A percentile compares a stretch with the other conserved stretches of the same genome.
Conservation (phyloP, 2,329 filamentous ascomycete species). For the Cladosporium austrohemisphaericum region DNA sequence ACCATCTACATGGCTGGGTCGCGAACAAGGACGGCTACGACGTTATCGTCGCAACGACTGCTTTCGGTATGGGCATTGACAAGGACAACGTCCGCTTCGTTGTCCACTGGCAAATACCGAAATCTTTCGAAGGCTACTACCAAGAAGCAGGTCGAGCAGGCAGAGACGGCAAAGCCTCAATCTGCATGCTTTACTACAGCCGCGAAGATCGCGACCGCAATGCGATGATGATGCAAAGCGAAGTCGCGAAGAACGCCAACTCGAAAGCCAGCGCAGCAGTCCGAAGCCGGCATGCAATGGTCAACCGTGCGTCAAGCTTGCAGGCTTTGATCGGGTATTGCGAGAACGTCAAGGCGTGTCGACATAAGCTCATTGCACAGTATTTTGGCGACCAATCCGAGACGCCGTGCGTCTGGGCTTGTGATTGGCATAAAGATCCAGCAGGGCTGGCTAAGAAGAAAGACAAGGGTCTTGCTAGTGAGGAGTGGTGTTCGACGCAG, state of each 20-base stretch:
- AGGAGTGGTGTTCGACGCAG: conserved; percentile 50
- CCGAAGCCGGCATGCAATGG: conserved; percentile 39
- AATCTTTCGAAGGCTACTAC: conserved; percentile 93
- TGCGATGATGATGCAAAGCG: conserved; percentile 49
- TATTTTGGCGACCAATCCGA: conserved; percentile 66
- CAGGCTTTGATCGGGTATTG: conserved; percentile 71
- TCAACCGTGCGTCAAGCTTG: conserved; percentile 42
- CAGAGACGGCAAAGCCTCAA: conserved; percentile 79
- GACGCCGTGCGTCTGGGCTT: conserved; percentile 44
- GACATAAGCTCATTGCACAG: conserved; percentile 69
- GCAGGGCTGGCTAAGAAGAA: conserved; percentile 40
- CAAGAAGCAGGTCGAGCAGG: conserved; percentile 92
- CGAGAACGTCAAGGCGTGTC: conserved; percentile 68
- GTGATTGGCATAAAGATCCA: conserved; percentile 48
- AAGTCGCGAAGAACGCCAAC: conserved; percentile 35
- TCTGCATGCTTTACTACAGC: conserved; percentile 88
- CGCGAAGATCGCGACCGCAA: conserved; percentile 79
- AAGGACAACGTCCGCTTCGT: conserved; percentile 94
- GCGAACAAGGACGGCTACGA: conserved; percentile 73
- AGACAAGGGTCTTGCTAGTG: conserved; percentile 42
- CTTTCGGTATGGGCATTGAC: conserved; percentile 97
- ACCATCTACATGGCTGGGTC: conserved; percentile 69
- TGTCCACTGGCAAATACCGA: conserved; percentile 88
- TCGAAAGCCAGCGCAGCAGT: conserved; percentile 43
- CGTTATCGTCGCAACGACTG: conserved; percentile 90